Percentiles rank a stretch among this genome's conserved stretches.
Conservation (phyloP, 2,329 filamentous ascomycete species). For the Emericellopsis cladophorae region DNA sequence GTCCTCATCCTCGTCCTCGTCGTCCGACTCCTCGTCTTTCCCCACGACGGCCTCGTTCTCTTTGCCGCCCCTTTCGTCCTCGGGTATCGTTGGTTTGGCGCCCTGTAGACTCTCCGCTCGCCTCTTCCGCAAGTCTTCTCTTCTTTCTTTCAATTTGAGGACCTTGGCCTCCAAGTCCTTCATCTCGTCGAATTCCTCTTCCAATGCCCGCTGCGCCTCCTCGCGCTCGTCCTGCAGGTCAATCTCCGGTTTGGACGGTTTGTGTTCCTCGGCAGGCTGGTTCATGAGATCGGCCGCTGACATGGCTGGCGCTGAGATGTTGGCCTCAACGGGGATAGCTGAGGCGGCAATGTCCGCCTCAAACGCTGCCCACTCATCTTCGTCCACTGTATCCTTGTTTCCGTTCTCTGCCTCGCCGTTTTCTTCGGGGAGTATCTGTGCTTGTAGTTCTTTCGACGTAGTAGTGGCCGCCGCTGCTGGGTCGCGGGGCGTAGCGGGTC, state of each 20-base stretch:
- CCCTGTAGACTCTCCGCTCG: constrained; percentile 11
- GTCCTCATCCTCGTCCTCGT: constrained; percentile 33
- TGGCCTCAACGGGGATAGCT: constrained; percentile 35
- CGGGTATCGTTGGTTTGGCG: background rate
- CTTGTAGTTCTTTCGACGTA: background rate
- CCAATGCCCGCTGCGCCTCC: constrained; percentile 59
- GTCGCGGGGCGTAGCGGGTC: constrained; percentile 45
- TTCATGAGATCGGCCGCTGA: constrained; percentile 36
- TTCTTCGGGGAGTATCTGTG: constrained; percentile 16
- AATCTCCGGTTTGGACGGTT: constrained; percentile 40
- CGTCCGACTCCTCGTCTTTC: constrained; percentile 28
- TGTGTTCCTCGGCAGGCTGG: constrained; percentile 32
- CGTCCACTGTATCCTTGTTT: constrained; percentile 31
- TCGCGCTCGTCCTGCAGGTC: constrained; percentile 57
- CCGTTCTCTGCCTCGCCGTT: background rate
- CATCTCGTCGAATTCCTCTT: constrained; percentile 76
- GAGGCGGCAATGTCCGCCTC: constrained; percentile 62
- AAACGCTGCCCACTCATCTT: constrained; percentile 79
- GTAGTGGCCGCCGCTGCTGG: constrained; percentile 15
- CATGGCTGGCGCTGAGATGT: constrained; percentile 58
- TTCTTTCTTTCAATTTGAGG: constrained; percentile 52
- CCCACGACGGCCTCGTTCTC: constrained; percentile 16
- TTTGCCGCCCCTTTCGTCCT: constrained; percentile 8
- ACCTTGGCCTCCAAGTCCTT: constrained; percentile 64
- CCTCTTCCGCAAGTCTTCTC: constrained; percentile 48